phyloP scores from a whole-genome alignment of 805 yeast genomes.

The Candida odintsovae region DNA sequence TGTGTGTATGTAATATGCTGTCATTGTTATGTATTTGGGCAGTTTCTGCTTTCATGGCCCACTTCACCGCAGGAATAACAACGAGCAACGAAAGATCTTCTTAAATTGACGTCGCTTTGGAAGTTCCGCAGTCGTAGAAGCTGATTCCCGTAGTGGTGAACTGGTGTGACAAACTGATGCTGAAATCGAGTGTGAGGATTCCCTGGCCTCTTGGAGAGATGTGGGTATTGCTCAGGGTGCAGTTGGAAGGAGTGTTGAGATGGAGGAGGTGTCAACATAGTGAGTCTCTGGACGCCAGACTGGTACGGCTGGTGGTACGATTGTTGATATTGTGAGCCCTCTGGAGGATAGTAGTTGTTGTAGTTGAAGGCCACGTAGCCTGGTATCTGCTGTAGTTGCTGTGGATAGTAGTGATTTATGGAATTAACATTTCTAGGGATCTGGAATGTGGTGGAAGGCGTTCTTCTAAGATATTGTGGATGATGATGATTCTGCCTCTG shows the following conservation, averaged over 20 bases:
- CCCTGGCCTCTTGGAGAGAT: not conserved
- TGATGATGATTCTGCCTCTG: not conserved
- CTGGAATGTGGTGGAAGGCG: not conserved
- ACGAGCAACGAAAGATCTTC: not conserved
- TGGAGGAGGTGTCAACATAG: not conserved
- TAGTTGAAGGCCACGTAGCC: not conserved
- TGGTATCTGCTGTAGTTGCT: not conserved
- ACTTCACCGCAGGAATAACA: slow-evolving; percentile 13
- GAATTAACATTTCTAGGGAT: not conserved
- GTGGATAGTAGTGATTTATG: not conserved
- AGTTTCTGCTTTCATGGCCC: slow-evolving; percentile 15
- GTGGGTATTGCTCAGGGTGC: not conserved
- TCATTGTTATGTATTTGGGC: slow-evolving; percentile 1
- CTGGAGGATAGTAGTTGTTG: not conserved
- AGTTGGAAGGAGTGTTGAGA: not conserved
- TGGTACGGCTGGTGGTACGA: not conserved
- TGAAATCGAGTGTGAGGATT: not conserved
- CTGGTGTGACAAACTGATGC: not conserved
- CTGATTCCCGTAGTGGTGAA: slow-evolving; percentile 8
- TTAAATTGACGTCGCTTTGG: not conserved
- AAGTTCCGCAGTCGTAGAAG: slow-evolving; percentile 8
- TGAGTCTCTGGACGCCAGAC: not conserved
- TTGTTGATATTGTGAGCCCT: not conserved
- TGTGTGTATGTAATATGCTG: not conserved
- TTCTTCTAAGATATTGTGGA: not conserved